Conservation (phyloP, 2,329 filamentous ascomycete genomes). For the Colletotrichum caudatum region DNA sequence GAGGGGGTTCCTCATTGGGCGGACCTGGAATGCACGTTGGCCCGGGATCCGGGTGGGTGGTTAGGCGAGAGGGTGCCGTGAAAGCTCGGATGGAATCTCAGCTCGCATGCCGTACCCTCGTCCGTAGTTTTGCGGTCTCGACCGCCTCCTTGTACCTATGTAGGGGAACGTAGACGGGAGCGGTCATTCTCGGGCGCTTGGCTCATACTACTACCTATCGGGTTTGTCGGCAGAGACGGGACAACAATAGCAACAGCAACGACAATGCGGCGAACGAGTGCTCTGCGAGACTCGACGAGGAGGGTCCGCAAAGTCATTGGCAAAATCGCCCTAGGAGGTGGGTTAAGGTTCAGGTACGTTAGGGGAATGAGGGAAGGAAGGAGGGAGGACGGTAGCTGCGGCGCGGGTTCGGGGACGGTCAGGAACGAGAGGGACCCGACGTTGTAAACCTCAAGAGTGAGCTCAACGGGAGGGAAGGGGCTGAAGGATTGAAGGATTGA, state of each 20-base stretch:
- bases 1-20: conserved; percentile 1
- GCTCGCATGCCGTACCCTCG: not conserved
- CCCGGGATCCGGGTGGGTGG: not conserved
- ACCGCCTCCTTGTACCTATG: too few relatives aligned
- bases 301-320: not conserved
- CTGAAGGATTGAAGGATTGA: conserved; percentile 14
- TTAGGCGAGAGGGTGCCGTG: not conserved
- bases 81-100: conserved; percentile 9
- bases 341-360: conserved; percentile 23
- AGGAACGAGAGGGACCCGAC: not conserved
- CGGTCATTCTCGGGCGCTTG: not conserved
- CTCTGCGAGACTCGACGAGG: not conserved
- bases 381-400: conserved; percentile 26
- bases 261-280: not conserved
- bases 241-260: not conserved
- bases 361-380: not conserved
- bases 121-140: not conserved
- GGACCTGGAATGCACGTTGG: conserved; percentile 15
- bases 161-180: not conserved
- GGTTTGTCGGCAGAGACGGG: not conserved
- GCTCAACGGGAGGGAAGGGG: conserved; percentile 18
- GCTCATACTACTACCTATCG: not conserved
- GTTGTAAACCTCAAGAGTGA: conserved; percentile 14
- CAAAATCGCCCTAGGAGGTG: not conserved
- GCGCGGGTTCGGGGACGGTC: not conserved